Percentiles rank a stretch among this genome's conserved stretches.
Conservation (phyloP, 768 basidiomycete genomes). For the Candolleomyces eurysporus region DNA sequence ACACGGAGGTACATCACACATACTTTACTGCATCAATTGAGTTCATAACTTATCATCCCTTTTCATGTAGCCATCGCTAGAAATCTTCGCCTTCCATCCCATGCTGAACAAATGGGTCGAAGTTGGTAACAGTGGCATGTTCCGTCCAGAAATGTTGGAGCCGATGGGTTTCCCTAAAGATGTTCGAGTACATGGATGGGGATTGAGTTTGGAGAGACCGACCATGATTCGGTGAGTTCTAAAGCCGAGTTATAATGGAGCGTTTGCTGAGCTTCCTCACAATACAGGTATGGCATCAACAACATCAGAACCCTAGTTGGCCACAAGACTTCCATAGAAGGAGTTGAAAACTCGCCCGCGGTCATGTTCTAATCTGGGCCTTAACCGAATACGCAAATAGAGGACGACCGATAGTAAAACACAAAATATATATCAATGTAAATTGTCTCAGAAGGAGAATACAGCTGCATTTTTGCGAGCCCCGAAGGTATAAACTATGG, state of each 20-base stretch:
- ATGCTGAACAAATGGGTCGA: conserved; percentile 94
- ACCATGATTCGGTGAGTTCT: conserved; percentile 92
- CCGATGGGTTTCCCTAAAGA: conserved; percentile 98
- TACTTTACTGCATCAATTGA: neutral
- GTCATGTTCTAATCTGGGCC: conserved; percentile 73
- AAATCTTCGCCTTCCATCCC: conserved; percentile 98
- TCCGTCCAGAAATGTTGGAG: conserved; percentile 98
- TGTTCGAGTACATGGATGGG: conserved; percentile 97
- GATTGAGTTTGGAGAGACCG: conserved; percentile 89
- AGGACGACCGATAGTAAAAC: neutral
- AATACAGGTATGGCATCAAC: conserved; percentile 85
- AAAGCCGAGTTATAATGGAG: neutral
- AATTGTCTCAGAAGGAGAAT: conserved; percentile 65
- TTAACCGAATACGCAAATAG: neutral
- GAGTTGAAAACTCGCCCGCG: conserved; percentile 84
- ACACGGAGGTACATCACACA: conserved; percentile 70
- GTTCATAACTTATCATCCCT: conserved; percentile 22
- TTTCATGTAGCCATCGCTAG: conserved; percentile 69
- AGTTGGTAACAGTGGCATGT: conserved; percentile 99
- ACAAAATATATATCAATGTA: neutral
- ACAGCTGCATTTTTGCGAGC: conserved; percentile 80
- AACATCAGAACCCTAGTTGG: conserved; percentile 97
- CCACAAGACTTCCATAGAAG: conserved; percentile 92
- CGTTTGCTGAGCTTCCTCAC: neutral
- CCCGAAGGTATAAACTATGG: conserved; percentile 85